A percentile compares a stretch with the other conserved stretches of the same genome.
phyloP scores from a whole-genome alignment of 1,139 yeast species.

The Pneumocystis oryctolagi region DNA sequence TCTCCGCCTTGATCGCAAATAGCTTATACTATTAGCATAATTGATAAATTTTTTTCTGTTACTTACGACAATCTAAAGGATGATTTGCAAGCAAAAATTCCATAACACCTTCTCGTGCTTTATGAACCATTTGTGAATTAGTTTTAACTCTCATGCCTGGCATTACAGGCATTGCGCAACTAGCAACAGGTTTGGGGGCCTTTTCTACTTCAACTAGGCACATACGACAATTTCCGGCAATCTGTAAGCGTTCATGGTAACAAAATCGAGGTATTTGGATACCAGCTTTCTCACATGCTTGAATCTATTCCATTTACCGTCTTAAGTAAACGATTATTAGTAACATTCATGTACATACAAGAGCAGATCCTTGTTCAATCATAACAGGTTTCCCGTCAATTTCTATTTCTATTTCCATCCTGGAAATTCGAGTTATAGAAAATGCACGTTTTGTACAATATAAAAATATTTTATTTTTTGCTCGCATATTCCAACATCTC shows the following conservation, averaged over 20 bases:
- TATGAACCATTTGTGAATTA: conserved; percentile 61
- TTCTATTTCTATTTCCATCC: conserved; percentile 56
- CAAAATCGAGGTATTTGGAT: conserved; percentile 79
- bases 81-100: conserved; percentile 81
- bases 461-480: background rate
- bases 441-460: conserved; percentile 17
- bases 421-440: conserved; percentile 19
- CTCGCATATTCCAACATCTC: conserved; percentile 9
- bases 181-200: conserved; percentile 80
- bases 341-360: conserved; percentile 19
- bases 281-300: conserved; percentile 87
- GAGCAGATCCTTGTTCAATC: conserved; percentile 76
- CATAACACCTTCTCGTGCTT: conserved; percentile 82
- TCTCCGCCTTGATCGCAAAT: conserved; percentile 93
- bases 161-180: conserved; percentile 83
- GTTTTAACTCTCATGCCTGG: conserved; percentile 83
- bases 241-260: conserved; percentile 78
- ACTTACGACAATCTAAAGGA: conserved; percentile 62
- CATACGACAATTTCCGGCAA: conserved; percentile 95
- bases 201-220: conserved; percentile 82
- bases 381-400: conserved; percentile 64
- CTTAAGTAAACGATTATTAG: background rate
- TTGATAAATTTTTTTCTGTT: background rate
- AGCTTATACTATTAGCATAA: conserved; percentile 21
- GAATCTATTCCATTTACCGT: conserved; percentile 34